A percentile compares a stretch with the other conserved stretches of the same genome.
Conservation (phyloP, 345 rosid genomes). For the Salix purpurea region DNA sequence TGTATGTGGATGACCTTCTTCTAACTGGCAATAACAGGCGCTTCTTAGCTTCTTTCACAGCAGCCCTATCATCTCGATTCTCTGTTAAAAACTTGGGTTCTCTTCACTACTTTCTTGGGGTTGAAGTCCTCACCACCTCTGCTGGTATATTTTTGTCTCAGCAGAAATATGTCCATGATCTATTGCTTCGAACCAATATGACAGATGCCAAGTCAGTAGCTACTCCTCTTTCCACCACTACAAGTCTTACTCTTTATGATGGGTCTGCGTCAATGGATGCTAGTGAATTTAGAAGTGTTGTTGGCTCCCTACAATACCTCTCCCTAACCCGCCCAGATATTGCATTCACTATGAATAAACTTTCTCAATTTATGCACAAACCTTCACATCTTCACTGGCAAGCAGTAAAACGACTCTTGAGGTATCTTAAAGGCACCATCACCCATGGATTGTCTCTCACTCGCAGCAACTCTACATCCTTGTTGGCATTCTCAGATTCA, state of each 20-base stretch:
- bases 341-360: too few species aligned
- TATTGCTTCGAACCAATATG: neutral
- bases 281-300: too few species aligned
- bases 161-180: rapidly evolving
- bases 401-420: rapidly evolving
- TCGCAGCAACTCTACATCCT: rapidly evolving
- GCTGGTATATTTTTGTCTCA: rapidly evolving
- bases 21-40: too few species aligned
- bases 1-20: too few species aligned
- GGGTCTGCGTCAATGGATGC: rapidly evolving
- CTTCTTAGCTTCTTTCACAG: rapidly evolving
- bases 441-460: too few species aligned
- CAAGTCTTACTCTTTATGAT: rapidly evolving
- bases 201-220: rapidly evolving
- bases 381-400: neutral
- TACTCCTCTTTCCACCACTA: neutral
- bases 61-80: too few species aligned
- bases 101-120: neutral
- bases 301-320: too few species aligned
- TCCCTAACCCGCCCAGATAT: too few species aligned
- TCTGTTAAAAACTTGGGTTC: neutral
- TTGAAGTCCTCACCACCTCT: neutral
- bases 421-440: too few species aligned
- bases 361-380: too few species aligned
- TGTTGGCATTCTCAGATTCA: too few species aligned